Conservation (phyloP, 2,329 filamentous ascomycete species). For the Periconia macrospinosa region DNA sequence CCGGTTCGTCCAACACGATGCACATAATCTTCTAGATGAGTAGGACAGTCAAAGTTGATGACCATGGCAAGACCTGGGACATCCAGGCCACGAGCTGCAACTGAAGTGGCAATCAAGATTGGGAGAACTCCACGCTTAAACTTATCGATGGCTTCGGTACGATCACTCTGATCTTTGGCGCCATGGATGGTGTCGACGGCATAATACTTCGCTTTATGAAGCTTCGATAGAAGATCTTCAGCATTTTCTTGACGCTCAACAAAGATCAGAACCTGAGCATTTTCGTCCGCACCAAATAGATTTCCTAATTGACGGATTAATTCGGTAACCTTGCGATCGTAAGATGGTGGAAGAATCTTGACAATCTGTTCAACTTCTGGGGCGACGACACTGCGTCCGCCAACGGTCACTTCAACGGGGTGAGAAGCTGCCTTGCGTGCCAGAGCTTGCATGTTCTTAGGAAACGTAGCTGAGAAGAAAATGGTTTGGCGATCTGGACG, state of each 20-base stretch:
- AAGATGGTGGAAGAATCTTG: slow-evolving; percentile 59
- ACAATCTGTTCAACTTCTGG: slow-evolving; percentile 86
- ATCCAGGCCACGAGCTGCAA: slow-evolving; percentile 91
- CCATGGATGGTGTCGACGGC: slow-evolving; percentile 70
- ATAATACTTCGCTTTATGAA: slow-evolving; percentile 33
- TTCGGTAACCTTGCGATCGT: slow-evolving; percentile 77
- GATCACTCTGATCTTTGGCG: slow-evolving; percentile 63
- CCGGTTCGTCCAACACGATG: slow-evolving; percentile 93
- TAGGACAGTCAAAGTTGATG: slow-evolving; percentile 92
- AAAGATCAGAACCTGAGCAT: slow-evolving; percentile 86
- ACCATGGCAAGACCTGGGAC: slow-evolving; percentile 96
- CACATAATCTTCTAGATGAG: slow-evolving; percentile 95
- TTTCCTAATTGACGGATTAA: slow-evolving; percentile 85
- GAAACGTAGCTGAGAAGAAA: slow-evolving; percentile 95
- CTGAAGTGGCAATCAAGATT: slow-evolving; percentile 90
- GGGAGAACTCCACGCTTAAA: slow-evolving; percentile 74
- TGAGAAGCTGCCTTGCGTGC: slow-evolving; percentile 85
- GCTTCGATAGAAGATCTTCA: slow-evolving; percentile 35
- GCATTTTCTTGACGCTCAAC: slow-evolving; percentile 85
- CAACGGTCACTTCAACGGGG: slow-evolving; percentile 89
- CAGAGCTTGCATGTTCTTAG: slow-evolving; percentile 85
- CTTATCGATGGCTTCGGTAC: slow-evolving; percentile 37
- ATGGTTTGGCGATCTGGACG: slow-evolving; percentile 92
- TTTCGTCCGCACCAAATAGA: slow-evolving; percentile 83
- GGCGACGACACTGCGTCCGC: slow-evolving; percentile 72